A percentile compares a stretch with the other conserved stretches of the same genome.
Evolutionary conservation across 2,329 filamentous ascomycete species (phyloP).

Genomic region (Cercospora brassicicola): DNA sequence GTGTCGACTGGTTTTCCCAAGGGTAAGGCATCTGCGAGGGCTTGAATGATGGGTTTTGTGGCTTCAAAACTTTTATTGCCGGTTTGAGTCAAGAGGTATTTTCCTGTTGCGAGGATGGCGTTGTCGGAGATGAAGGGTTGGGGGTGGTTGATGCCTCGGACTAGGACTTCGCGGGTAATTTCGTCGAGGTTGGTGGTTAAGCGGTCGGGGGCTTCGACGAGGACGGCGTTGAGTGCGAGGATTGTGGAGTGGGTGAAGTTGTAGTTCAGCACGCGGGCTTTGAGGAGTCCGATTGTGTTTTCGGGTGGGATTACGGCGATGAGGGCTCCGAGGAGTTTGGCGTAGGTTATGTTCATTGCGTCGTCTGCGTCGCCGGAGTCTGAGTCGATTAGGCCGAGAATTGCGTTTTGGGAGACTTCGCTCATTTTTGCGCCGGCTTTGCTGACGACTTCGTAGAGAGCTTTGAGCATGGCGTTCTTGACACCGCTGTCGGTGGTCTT

Average conservation of each 20-base stretch:
- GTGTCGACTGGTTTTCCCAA: constrained; percentile 79
- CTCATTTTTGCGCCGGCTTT: constrained; percentile 95
- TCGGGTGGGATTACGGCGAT: constrained; percentile 81
- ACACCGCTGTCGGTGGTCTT: constrained; percentile 87
- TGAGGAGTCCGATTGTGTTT: constrained; percentile 61
- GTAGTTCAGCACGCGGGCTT: constrained; percentile 74
- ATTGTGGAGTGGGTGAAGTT: constrained; percentile 77
- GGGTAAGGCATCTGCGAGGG: constrained; percentile 71
- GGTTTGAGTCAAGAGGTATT: constrained; percentile 72
- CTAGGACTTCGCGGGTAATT: constrained; percentile 74
- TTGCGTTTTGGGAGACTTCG: constrained; percentile 80
- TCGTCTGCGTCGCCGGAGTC: constrained; percentile 71
- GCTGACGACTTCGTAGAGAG: constrained; percentile 91
- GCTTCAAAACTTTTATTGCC: constrained; percentile 71
- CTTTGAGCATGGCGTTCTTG: constrained; percentile 93
- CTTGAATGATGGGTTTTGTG: constrained; percentile 76
- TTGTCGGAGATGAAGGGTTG: constrained; percentile 73
- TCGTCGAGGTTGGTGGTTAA: constrained; percentile 69
- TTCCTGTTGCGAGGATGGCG: constrained; percentile 83
- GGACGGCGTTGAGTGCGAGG: constrained; percentile 82
- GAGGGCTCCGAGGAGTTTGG: constrained; percentile 83
- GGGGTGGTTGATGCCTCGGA: constrained; percentile 73
- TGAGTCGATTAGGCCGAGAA: constrained; percentile 83
- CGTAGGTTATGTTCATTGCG: constrained; percentile 82
- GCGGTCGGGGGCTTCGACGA: constrained; percentile 73